Base-by-base conservation (phyloP, 805 yeast species). In the Myxozyma nipponensis region DNA sequence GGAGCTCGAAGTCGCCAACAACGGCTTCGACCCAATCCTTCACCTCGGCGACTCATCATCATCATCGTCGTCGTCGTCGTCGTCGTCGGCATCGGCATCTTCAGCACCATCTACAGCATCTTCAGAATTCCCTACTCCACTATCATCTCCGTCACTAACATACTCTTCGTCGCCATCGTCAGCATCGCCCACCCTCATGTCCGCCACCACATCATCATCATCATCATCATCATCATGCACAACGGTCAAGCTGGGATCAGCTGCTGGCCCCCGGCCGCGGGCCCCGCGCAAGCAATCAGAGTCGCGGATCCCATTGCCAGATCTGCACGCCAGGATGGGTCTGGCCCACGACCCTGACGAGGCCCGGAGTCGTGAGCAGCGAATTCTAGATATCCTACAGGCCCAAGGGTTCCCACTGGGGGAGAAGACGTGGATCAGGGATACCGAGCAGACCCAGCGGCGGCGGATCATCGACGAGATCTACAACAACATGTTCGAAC, bases 341-440 rank as follows among this genome's bases (percentile, higher is more conserved):
- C 64, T 71, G 13, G 53, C 51, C 1, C 59, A 68, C 40, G 65
- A 72, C 50, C 72, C 64, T 25, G 63, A 57, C 19, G 65, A 63
- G 51, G 75, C 74, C 5, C 60, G 68, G 17, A 47, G 57, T 21
- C 66, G 73, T 4, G 75, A 71, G 50, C 66, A 65, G 51, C 57
- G 61, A 15, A 66, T 72, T 28, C 62, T 71, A 51, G 67, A 65
- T 7, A 67, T 68, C n/a, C 59, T 69, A 21, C 56, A 56, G 35
- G 79, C 77, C 18, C 73, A 86, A 46, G 82, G 84, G 3, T 87
- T 86, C 66, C 81, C 83, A 25, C 65, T 88, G 25, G 95, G 95
- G 3, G 77, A 79, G 55, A 78, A 79, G 61, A 85, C 95, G 0
- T 88, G 96, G 95, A 82, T 86, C 39, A 74, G 95, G 56, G 95